These are phyloP conservation scores for Rhizopogon vinicolor DNA, from an alignment of 768 basidiomycete species.

Conservation along the genomic window DNA sequence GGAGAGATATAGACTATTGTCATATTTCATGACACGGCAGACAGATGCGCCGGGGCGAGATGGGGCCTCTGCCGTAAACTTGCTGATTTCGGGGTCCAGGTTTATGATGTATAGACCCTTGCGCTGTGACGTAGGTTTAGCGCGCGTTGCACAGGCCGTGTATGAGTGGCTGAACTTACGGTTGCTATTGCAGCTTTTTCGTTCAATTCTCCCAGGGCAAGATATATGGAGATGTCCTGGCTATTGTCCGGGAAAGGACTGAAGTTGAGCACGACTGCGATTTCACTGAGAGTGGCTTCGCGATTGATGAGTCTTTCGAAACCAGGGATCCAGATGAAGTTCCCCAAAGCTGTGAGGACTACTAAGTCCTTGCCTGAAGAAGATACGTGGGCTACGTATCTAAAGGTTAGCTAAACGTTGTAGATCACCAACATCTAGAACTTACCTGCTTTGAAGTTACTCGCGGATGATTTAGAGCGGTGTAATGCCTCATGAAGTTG, in stretches of 20 bases:
- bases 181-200: slow-evolving; percentile 45
- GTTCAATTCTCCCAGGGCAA: slow-evolving; percentile 39
- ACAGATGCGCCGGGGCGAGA: slow-evolving; percentile 27
- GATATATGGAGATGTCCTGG: slow-evolving; percentile 35
- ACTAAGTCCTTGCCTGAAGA: slow-evolving; percentile 37
- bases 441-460: slow-evolving; percentile 26
- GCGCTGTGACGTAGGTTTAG: not conserved
- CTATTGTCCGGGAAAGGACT: slow-evolving; percentile 5
- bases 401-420: not conserved
- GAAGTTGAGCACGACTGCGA: slow-evolving; percentile 22
- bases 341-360: slow-evolving; percentile 23
- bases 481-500: slow-evolving; percentile 11
- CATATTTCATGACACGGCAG: slow-evolving; percentile 13
- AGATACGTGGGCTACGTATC: slow-evolving; percentile 37
- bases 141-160: too few relatives aligned
- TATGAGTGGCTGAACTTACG: slow-evolving; percentile 25
- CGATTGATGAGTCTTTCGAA: slow-evolving; percentile 22
- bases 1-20: slow-evolving; percentile 11
- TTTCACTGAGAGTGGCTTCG: slow-evolving; percentile 38
- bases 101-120: slow-evolving; percentile 23
- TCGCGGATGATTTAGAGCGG: not conserved
- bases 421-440: not conserved
- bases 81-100: slow-evolving; percentile 17
- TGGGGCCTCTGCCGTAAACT: slow-evolving; percentile 22
- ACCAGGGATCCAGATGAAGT: slow-evolving; percentile 21